phyloP scores from a whole-genome alignment of 2,329 filamentous ascomycete genomes.

The Orbilia brochopaga region DNA sequence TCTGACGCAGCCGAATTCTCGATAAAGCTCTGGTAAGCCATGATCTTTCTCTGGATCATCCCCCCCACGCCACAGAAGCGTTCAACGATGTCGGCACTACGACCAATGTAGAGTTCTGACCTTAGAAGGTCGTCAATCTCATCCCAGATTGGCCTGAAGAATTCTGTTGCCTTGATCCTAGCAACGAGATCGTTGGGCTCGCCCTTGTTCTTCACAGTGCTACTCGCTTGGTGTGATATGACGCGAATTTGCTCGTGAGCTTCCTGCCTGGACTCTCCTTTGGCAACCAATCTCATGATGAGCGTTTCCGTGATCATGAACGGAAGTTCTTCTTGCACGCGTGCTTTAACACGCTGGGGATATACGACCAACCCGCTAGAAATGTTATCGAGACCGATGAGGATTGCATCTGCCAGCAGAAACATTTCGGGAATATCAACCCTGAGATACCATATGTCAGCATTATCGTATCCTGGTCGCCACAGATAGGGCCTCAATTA shows the following conservation, averaged over 20 bases:
- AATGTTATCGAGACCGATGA: constrained; percentile 72
- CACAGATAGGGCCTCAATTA: constrained; percentile 10
- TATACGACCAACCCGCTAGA: constrained; percentile 76
- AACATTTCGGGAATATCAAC: constrained; percentile 68
- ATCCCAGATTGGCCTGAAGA: constrained; percentile 74
- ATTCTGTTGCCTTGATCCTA: constrained; percentile 73
- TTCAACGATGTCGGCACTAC: constrained; percentile 23
- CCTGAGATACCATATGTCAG: constrained; percentile 54
- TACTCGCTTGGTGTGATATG: constrained; percentile 75
- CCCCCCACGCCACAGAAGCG: constrained; percentile 19
- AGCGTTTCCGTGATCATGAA: constrained; percentile 80
- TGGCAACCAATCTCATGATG: constrained; percentile 77
- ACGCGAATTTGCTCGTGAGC: constrained; percentile 88
- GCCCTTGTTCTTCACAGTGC: constrained; percentile 75
- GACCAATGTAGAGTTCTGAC: constrained; percentile 59
- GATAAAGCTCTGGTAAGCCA: constrained; percentile 18
- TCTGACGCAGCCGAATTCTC: constrained; percentile 15
- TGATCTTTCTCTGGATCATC: constrained; percentile 11
- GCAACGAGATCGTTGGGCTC: constrained; percentile 81
- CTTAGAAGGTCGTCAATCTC: constrained; percentile 73
- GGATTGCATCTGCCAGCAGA: constrained; percentile 71
- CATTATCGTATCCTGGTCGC: constrained; percentile 61
- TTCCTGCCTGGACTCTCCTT: constrained; percentile 76
- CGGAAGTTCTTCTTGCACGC: constrained; percentile 76
- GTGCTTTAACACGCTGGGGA: constrained; percentile 71